These are phyloP conservation scores for Naematelia encephala DNA, from an alignment of 768 basidiomycete genomes.

Conservation along the genomic window DNA sequence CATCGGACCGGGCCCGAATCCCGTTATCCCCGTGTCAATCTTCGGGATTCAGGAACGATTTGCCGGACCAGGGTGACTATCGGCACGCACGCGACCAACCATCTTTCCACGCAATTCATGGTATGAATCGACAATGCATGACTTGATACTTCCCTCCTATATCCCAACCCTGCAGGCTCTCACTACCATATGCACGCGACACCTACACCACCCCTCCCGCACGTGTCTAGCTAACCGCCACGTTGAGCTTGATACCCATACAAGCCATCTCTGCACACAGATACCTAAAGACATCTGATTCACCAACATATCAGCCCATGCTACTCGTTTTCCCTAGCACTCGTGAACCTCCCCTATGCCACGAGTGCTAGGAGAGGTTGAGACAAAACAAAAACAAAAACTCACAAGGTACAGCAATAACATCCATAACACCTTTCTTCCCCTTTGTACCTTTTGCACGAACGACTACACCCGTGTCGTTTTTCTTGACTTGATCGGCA, in stretches of 20 bases:
- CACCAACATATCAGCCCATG: neutral
- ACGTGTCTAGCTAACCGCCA: constrained; percentile 63
- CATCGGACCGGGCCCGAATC: too few relatives aligned
- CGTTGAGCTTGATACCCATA: constrained; percentile 90
- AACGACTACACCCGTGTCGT: constrained; percentile 49
- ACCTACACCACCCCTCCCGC: too few relatives aligned
- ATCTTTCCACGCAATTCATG: neutral
- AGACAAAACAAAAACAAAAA: constrained; percentile 7
- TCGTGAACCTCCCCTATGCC: too few relatives aligned
- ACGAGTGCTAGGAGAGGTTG: neutral
- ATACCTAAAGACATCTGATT: constrained; percentile 9
- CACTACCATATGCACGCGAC: too few relatives aligned
- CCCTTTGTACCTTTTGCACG: constrained; percentile 55
- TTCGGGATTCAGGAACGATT: too few relatives aligned
- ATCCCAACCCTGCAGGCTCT: too few relatives aligned
- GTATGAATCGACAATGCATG: neutral
- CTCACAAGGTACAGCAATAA: constrained; percentile 91
- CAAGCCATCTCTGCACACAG: constrained; percentile 78
- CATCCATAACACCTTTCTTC: constrained; percentile 64
- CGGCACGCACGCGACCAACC: too few relatives aligned
- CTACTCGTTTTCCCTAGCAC: too few relatives aligned
- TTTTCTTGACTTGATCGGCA: constrained; percentile 52
- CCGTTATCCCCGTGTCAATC: too few relatives aligned
- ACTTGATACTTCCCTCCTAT: too few relatives aligned
- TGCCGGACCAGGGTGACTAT: too few relatives aligned